Percentiles rank a stretch among this genome's conserved stretches.
Conservation (phyloP, 352 stramenopile genomes). For the Lagenidium giganteum region DNA sequence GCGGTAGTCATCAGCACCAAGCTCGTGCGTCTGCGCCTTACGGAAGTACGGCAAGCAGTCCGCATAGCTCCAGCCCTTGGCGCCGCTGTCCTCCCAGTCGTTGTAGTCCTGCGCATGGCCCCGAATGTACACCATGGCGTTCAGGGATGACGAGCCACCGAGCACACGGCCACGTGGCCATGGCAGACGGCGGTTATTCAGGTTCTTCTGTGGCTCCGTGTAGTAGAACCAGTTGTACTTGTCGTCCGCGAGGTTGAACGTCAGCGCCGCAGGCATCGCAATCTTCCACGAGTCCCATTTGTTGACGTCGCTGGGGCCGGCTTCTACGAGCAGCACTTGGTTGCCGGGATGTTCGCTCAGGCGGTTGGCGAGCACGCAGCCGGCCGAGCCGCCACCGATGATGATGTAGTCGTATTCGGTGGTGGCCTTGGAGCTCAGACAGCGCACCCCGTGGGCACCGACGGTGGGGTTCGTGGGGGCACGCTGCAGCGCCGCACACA, state of each 20-base stretch:
- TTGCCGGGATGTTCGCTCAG: constrained; percentile 80
- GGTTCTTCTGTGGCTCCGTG: constrained; percentile 79
- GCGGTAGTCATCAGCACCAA: constrained; percentile 73
- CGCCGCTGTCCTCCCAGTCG: constrained; percentile 72
- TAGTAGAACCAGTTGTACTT: constrained; percentile 88
- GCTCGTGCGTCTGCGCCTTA: constrained; percentile 76
- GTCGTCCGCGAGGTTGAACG: constrained; percentile 79
- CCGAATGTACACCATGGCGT: constrained; percentile 90
- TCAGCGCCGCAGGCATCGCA: constrained; percentile 84
- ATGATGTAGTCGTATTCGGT: constrained; percentile 90
- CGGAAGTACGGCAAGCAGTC: constrained; percentile 88
- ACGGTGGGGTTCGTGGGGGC: no score
- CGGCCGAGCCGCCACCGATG: constrained; percentile 86
- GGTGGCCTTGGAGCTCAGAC: no score
- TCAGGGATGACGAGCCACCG: constrained; percentile 84
- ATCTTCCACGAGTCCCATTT: constrained; percentile 91
- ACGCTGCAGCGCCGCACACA: no score
- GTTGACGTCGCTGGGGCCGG: constrained; percentile 70
- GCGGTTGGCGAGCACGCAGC: constrained; percentile 88
- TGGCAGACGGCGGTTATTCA: constrained; percentile 72
- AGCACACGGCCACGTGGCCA: constrained; percentile 87
- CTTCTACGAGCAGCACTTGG: constrained; percentile 88
- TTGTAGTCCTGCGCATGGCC: constrained; percentile 87
- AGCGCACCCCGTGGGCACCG: no score
- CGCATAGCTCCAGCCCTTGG: constrained; percentile 80